Evolutionary conservation across 2,329 filamentous ascomycete genomes (phyloP).

Genomic region (Alternaria gansuensis): DNA sequence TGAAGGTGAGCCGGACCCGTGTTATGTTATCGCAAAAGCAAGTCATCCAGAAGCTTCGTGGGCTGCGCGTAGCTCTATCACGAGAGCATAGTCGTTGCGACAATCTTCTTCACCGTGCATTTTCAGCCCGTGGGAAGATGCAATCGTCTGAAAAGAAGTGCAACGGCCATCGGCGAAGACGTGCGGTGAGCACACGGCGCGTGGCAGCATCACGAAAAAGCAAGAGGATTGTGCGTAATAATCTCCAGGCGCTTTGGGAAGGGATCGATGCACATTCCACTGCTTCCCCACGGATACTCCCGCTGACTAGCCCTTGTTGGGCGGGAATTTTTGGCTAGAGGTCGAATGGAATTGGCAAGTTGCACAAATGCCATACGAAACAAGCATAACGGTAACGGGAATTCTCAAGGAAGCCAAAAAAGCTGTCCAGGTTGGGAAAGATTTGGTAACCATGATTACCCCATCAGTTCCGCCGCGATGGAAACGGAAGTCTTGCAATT

Average conservation of each 20-base stretch:
- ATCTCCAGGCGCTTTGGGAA: conserved; percentile 15
- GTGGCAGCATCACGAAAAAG: neutral
- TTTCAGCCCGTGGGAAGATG: neutral
- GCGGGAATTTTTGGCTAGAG: neutral
- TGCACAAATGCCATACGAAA: conserved; percentile 2
- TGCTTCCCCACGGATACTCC: conserved; percentile 35
- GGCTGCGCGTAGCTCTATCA: neutral
- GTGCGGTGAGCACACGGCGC: neutral
- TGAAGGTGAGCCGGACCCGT: neutral
- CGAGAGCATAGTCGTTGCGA: neutral
- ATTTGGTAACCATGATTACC: conserved; percentile 11
- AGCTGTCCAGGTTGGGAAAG: conserved; percentile 11
- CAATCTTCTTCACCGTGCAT: neutral
- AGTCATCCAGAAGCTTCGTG: neutral
- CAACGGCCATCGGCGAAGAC: neutral
- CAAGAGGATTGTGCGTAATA: neutral
- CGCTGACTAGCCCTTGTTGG: conserved; percentile 31
- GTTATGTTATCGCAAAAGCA: neutral
- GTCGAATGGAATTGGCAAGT: conserved; percentile 5
- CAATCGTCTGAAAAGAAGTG: neutral
- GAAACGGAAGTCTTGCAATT: conserved; percentile 16
- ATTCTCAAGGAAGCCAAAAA: conserved; percentile 1
- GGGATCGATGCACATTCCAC: conserved; percentile 19
- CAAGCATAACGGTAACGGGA: neutral
- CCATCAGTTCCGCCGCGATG: conserved; percentile 27